These are phyloP conservation scores for Lactuca saligna DNA, from an alignment of 129 eudicot genomes.

Conservation along the genomic window DNA sequence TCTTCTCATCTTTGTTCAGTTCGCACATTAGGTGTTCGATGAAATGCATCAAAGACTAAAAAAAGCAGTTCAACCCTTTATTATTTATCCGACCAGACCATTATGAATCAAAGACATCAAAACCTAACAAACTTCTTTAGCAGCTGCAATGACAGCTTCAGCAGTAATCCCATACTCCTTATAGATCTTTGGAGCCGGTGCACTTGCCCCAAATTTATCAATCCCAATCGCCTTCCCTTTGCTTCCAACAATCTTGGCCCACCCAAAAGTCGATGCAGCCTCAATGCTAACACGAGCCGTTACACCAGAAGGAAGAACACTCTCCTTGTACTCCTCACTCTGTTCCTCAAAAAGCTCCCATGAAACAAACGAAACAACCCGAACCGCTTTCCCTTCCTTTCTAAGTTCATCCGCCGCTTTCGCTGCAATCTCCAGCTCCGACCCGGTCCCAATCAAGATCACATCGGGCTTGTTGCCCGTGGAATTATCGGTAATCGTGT, in stretches of 20 bases:
- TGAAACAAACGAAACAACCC: slow-evolving; percentile 91
- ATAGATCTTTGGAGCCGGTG: slow-evolving; percentile 86
- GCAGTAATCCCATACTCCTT: slow-evolving; percentile 84
- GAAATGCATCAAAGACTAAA: slow-evolving; percentile 43
- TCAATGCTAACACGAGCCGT: slow-evolving; percentile 95
- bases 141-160: slow-evolving; percentile 85
- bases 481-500: slow-evolving; percentile 69
- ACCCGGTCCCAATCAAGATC: slow-evolving; percentile 82
- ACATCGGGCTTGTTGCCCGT: slow-evolving; percentile 86
- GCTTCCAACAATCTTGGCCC: slow-evolving; percentile 69
- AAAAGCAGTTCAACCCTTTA: slow-evolving; percentile 30
- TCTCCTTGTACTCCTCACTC: slow-evolving; percentile 74
- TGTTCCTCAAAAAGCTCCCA: slow-evolving; percentile 94
- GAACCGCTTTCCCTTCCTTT: slow-evolving; percentile 87
- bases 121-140: slow-evolving; percentile 45
- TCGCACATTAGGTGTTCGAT: slow-evolving; percentile 44
- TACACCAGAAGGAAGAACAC: slow-evolving; percentile 72
- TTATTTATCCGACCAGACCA: slow-evolving; percentile 18
- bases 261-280: slow-evolving; percentile 89
- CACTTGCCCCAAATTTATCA: slow-evolving; percentile 88
- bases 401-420: slow-evolving; percentile 95
- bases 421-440: slow-evolving; percentile 83
- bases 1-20: slow-evolving; percentile 39
- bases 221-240: slow-evolving; percentile 88
- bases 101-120: slow-evolving; percentile 23